A percentile compares a stretch with the other conserved stretches of the same genome.
phyloP scores from a whole-genome alignment of 2,329 filamentous ascomycete genomes.

The Colletotrichum brevisporum region DNA sequence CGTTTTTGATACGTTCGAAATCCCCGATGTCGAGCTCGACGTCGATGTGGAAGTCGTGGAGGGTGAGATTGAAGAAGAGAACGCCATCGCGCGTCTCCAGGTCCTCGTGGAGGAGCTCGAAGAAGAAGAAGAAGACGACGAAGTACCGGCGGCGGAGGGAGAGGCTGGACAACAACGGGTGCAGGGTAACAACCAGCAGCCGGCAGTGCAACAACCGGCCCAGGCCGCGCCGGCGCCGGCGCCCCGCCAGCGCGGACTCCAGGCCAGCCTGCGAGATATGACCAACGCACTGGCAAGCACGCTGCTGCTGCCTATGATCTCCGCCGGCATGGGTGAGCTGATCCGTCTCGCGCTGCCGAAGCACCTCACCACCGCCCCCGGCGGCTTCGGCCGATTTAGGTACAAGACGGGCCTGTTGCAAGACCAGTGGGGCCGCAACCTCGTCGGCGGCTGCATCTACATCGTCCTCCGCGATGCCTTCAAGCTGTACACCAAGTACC shows the following conservation, averaged over 20 bases:
- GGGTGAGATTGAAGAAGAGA: constrained; percentile 49
- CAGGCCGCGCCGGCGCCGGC: constrained; percentile 42
- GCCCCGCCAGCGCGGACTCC: constrained; percentile 47
- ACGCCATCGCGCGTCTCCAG: constrained; percentile 39
- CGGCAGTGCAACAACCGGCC: constrained; percentile 28
- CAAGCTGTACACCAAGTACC: constrained; percentile 74
- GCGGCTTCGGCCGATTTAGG: constrained; percentile 44
- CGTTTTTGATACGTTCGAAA: constrained; percentile 42
- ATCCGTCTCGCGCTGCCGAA: constrained; percentile 78
- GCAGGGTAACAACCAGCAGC: background rate
- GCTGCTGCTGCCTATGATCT: constrained; percentile 86
- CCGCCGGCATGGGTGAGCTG: constrained; percentile 82
- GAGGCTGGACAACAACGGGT: background rate
- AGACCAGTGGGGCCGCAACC: constrained; percentile 88
- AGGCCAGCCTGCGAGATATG: constrained; percentile 56
- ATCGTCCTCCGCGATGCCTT: constrained; percentile 83
- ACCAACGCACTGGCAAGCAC: constrained; percentile 66
- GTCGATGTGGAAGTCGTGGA: constrained; percentile 43
- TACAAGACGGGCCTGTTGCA: constrained; percentile 78
- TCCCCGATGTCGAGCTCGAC: constrained; percentile 43
- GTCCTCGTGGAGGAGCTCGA: constrained; percentile 51
- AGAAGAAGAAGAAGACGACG: constrained; percentile 47
- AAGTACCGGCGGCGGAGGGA: constrained; percentile 31
- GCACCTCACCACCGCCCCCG: constrained; percentile 69
- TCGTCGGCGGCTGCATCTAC: constrained; percentile 90